Conservation (phyloP, 306 rosid genomes). For the Inga laurina region DNA sequence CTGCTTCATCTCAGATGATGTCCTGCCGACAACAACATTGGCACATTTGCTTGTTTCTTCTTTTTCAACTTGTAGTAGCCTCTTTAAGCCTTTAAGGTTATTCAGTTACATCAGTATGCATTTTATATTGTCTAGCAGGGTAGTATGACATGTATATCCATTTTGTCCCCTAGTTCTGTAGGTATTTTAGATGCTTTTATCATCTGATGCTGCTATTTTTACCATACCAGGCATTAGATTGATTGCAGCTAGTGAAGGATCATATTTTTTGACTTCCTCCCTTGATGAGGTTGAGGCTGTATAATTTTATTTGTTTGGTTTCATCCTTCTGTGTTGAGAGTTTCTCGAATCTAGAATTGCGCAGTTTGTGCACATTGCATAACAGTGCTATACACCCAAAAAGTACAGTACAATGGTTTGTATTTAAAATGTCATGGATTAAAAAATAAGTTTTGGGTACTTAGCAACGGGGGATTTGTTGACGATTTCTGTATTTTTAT, state of each 20-base stretch:
- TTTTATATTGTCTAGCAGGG: slow-evolving; percentile 28
- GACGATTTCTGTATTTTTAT: neutral
- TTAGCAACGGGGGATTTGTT: neutral
- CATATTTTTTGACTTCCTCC: slow-evolving; percentile 18
- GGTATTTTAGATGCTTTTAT: slow-evolving; percentile 38
- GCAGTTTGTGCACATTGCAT: neutral
- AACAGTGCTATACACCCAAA: neutral
- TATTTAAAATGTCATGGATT: neutral
- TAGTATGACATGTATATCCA: slow-evolving; percentile 64
- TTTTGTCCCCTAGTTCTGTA: slow-evolving; percentile 38
- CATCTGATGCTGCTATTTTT: slow-evolving; percentile 47
- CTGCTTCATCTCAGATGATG: slow-evolving; percentile 51
- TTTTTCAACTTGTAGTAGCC: slow-evolving; percentile 40
- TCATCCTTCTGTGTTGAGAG: neutral
- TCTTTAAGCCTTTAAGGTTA: slow-evolving; percentile 24
- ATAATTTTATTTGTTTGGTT: slow-evolving; percentile 35
- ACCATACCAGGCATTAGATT: slow-evolving; percentile 45
- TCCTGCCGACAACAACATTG: slow-evolving; percentile 43
- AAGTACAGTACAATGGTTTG: neutral
- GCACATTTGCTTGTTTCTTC: slow-evolving; percentile 38
- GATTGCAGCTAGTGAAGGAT: slow-evolving; percentile 31
- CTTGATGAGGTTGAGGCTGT: slow-evolving; percentile 36
- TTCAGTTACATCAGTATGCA: slow-evolving; percentile 9
- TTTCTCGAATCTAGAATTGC: neutral
- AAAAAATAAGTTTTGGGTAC: neutral